Percentiles rank a stretch among this genome's conserved stretches.
Evolutionary conservation across 345 rosid genomes (phyloP).

Genomic region (Erodium maritimum): DNA sequence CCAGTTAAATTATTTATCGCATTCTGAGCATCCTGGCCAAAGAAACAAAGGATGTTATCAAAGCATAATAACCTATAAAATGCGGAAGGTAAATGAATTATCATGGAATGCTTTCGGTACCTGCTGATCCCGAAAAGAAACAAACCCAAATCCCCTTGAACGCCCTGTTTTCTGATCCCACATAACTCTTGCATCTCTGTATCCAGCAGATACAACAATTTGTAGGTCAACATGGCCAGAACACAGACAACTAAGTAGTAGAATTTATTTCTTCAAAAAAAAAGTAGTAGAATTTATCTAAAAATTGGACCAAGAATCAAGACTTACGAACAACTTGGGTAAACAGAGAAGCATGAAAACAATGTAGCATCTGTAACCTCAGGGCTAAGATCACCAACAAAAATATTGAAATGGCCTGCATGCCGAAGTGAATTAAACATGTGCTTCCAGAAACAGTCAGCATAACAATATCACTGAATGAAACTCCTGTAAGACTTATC

Average conservation of each 20-base stretch:
- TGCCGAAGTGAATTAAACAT: constrained; percentile 1
- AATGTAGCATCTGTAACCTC: constrained; percentile 85
- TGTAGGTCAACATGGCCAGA: neutral
- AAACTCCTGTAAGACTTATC: neutral
- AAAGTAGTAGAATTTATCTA: too few species aligned
- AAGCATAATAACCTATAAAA: neutral
- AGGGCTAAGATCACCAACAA: constrained; percentile 91
- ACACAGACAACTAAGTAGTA: neutral
- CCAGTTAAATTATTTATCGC: constrained; percentile 82
- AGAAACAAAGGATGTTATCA: constrained; percentile 5
- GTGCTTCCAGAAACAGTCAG: too few species aligned
- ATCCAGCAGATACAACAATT: constrained; percentile 1
- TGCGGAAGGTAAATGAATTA: neutral
- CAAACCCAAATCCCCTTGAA: constrained; percentile 94
- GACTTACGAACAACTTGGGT: constrained; percentile 70
- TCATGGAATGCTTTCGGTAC: constrained; percentile 12
- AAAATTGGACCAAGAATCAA: constrained; percentile 4
- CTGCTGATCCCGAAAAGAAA: constrained; percentile 74
- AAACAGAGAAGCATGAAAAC: constrained; percentile 64
- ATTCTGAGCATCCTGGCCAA: constrained; percentile 69
- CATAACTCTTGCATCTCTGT: constrained; percentile 83
- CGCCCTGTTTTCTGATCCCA: constrained; percentile 98
- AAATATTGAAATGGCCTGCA: constrained; percentile 71
- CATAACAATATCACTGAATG: neutral
- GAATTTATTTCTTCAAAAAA: neutral